Base-by-base conservation (phyloP, 148 eudicot species). In the Chenopodium suecicum region DNA sequence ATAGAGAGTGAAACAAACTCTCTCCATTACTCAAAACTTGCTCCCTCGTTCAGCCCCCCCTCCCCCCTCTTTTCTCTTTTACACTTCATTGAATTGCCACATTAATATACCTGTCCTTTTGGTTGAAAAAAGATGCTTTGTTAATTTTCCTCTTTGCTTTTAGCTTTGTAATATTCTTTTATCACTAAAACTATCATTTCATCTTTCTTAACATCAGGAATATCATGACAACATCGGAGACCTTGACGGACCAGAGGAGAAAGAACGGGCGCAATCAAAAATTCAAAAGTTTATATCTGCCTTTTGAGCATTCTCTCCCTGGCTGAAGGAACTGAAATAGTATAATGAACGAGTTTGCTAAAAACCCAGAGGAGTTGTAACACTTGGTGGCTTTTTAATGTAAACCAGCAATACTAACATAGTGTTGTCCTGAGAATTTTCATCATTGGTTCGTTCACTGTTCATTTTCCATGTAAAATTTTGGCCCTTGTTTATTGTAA, bases 231-330 rank as follows among this genome's bases (percentile, higher is more conserved):
- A 96, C 84, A 92, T 96, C 73, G 99, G 99, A 47, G 99, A 96
- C 81, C 86, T 96, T 54, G 99, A 96, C 44, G 99, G 99, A n/a
- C 94, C 99, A 52, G 99, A 96, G 83, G 99, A 96, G 82, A 96
- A 92, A 87, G 99, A 96, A 82, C 88, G 92, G 83, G 94, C 90
- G 23, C 99, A 96, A 80, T 85, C 93, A 8, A 96, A 87, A 89
- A 88, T 96, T 52, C 88, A 83, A 78, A 93, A 85, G 79, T 95
- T 95, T 85, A 88, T 93, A 72, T 83, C 92, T 60, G 91, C 97
- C 32, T 88, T 95, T 60, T 86, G 86, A 86, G 27, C 34, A 79
- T 79, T 44, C 20, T 25, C 32, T 7, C 34, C 70, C 2, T 7
- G 46, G 54, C 60, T n/a, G n/a, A 63, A 58, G 63, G 27, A 74